Evolutionary conservation across 1,284 basidiomycete genomes (phyloP).

Genomic region (Naganishia sp.): DNA sequence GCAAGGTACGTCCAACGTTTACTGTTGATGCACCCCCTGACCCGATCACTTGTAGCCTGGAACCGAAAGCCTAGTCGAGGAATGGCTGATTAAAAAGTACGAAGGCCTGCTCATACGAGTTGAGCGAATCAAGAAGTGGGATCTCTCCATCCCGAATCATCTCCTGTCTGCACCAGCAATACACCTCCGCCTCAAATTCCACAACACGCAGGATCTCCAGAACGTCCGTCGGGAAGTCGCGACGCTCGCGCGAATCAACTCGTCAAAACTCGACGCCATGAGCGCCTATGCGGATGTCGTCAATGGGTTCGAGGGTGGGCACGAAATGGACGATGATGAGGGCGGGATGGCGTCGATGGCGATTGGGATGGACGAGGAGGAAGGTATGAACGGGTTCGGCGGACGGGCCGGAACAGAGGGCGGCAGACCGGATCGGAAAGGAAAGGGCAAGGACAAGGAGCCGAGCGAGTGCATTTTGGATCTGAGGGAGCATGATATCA

Average conservation of each 20-base stretch:
- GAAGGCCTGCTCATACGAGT: conserved; percentile 82
- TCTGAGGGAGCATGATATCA: conserved; percentile 93
- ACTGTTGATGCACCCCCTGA: background rate
- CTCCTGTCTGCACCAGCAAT: conserved; percentile 86
- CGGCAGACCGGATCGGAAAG: conserved; percentile 38
- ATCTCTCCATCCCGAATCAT: conserved; percentile 83
- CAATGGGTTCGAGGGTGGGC: conserved; percentile 23
- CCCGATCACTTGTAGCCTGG: conserved; percentile 62
- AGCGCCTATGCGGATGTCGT: conserved; percentile 99
- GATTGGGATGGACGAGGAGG: conserved; percentile 62
- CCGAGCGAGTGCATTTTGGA: conserved; percentile 91
- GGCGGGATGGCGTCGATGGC: conserved; percentile 57
- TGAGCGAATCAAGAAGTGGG: conserved; percentile 82
- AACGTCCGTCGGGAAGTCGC: conserved; percentile 82
- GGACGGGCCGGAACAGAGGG: conserved; percentile 38
- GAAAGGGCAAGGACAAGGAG: conserved; percentile 65
- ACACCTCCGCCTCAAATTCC: conserved; percentile 86
- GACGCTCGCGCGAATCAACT: conserved; percentile 84
- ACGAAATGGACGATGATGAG: conserved; percentile 11
- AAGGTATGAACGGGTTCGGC: conserved; percentile 39
- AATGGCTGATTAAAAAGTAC: conserved; percentile 92
- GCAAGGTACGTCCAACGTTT: conserved; percentile 65
- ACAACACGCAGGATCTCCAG: conserved; percentile 89
- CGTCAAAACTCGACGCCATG: conserved; percentile 90
- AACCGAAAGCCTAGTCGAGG: conserved; percentile 87